phyloP scores from a whole-genome alignment of 306 rosid genomes.

The Rosa multiflora region DNA sequence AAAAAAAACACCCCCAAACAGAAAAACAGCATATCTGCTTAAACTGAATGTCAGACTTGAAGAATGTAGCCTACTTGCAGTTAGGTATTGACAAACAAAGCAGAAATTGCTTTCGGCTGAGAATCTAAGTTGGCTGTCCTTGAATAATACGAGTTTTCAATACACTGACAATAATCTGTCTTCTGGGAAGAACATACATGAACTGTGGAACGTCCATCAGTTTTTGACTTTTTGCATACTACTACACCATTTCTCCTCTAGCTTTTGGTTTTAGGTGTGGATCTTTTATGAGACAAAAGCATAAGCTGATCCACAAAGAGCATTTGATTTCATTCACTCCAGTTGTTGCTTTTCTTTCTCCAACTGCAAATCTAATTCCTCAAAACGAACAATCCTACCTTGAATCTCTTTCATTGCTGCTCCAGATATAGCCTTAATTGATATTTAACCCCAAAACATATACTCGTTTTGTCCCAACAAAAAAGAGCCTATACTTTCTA shows the following conservation, averaged over 20 bases:
- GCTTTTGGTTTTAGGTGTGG: slow-evolving; percentile 31
- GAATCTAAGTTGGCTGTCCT: not conserved
- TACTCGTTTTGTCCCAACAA: too few relatives aligned
- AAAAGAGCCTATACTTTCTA: too few relatives aligned
- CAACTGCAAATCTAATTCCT: slow-evolving; percentile 64
- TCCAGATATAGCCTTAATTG: too few relatives aligned
- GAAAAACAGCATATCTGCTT: not conserved
- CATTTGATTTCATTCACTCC: slow-evolving; percentile 63
- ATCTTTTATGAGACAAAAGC: slow-evolving; percentile 43
- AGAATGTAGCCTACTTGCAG: not conserved
- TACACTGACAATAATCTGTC: not conserved
- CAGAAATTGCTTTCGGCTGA: not conserved
- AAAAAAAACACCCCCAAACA: too few relatives aligned
- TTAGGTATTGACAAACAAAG: not conserved
- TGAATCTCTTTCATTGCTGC: slow-evolving; percentile 62
- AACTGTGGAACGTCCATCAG: slow-evolving; percentile 21
- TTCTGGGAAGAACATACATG: not conserved
- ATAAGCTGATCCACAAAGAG: slow-evolving; percentile 66
- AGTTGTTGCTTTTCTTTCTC: slow-evolving; percentile 66
- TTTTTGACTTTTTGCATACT: slow-evolving; percentile 42
- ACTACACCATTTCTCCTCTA: slow-evolving; percentile 25
- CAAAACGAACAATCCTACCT: slow-evolving; percentile 57
- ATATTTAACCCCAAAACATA: too few relatives aligned
- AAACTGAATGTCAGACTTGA: not conserved
- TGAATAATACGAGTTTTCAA: not conserved